Base-by-base conservation (phyloP, 2,329 filamentous ascomycete genomes). In the Curvularia hawaiiensis region DNA sequence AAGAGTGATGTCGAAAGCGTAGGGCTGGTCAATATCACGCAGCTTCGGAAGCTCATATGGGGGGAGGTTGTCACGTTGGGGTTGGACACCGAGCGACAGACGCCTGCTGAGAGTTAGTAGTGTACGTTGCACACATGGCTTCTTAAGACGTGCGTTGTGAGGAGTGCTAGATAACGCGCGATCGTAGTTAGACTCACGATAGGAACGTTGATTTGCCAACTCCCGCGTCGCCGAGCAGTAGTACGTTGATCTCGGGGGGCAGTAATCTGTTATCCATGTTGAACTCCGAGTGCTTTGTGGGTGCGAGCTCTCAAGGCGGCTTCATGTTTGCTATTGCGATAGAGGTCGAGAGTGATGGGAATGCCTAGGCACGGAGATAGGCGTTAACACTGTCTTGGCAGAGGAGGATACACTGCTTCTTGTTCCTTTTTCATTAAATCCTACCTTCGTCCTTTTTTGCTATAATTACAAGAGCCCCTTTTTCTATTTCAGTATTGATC, bases 191-290 rank as follows among this genome's bases (percentile, higher is more conserved):
- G 24, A 82, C 84, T 72, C 78, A 87, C 83, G 85, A 84, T 60
- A 88, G 73, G 61, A 88, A 87, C 10, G 84, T 85, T 50, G 85
- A 85, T 74, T 88, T 88, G 56, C 85, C 85, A 45, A 85, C 84
- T 50, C 82, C 84, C 38, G 80, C 68, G 57, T 87, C 85, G 51
- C 85, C 85, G 2, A 88, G 77, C 16, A 88, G 75, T 7, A 88
- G 78, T 49, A 88, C 80, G 24, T 76, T 79, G 16, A 66, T 38
- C 33, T 66, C 63, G n/a, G 71, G 71, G 9, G 70, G 57, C 0
- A 60, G 10, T 9, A 55, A 31, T 4, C 57, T 46, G 26, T 66
- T 64, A 5, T 69, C 67, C 70, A 73, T 72, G 43, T 31, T 28
- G 12, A 10, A 10, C 14, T 30, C 8, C 28, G 11, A n/a, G 12